Evolutionary conservation across 768 basidiomycete genomes (phyloP).

Genomic region (Obba rivulosa): DNA sequence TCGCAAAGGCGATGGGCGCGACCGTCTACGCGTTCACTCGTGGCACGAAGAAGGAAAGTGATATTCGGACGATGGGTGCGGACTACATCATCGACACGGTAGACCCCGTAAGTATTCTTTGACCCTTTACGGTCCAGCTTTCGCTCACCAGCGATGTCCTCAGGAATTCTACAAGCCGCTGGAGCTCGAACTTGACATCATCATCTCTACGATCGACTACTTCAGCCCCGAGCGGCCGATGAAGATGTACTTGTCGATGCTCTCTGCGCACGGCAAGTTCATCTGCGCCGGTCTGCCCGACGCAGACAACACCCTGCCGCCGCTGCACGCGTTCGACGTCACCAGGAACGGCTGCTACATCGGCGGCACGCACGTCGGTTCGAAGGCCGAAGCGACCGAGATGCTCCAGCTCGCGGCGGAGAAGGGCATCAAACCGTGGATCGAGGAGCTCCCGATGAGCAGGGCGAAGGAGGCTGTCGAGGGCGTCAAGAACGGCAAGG

Average conservation of each 20-base stretch:
- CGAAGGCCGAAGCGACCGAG: constrained; percentile 46
- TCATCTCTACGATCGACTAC: constrained; percentile 30
- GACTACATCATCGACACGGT: constrained; percentile 42
- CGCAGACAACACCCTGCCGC: constrained; percentile 30
- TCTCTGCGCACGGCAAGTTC: constrained; percentile 45
- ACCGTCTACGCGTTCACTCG: constrained; percentile 56
- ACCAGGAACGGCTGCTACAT: constrained; percentile 15
- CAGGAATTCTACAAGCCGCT: constrained; percentile 31
- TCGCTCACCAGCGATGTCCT: constrained; percentile 11
- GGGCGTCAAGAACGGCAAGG: constrained; percentile 38
- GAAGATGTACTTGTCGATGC: constrained; percentile 31
- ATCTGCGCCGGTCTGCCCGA: constrained; percentile 55
- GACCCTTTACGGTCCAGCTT: not conserved
- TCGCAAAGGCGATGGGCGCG: constrained; percentile 47
- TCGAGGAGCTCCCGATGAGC: constrained; percentile 38
- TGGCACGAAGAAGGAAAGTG: constrained; percentile 42
- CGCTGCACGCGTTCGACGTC: constrained; percentile 25
- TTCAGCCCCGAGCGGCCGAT: constrained; percentile 16
- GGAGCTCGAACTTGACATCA: constrained; percentile 39
- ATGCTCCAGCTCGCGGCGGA: constrained; percentile 58
- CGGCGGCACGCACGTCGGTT: constrained; percentile 40
- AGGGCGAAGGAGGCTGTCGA: constrained; percentile 41
- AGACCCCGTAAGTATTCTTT: constrained; percentile 26
- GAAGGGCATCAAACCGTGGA: constrained; percentile 43
- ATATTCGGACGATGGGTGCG: constrained; percentile 52